A percentile compares a stretch with the other conserved stretches of the same genome.
Conservation (phyloP, 1,284 basidiomycete species). For the Trametes hirsuta region DNA sequence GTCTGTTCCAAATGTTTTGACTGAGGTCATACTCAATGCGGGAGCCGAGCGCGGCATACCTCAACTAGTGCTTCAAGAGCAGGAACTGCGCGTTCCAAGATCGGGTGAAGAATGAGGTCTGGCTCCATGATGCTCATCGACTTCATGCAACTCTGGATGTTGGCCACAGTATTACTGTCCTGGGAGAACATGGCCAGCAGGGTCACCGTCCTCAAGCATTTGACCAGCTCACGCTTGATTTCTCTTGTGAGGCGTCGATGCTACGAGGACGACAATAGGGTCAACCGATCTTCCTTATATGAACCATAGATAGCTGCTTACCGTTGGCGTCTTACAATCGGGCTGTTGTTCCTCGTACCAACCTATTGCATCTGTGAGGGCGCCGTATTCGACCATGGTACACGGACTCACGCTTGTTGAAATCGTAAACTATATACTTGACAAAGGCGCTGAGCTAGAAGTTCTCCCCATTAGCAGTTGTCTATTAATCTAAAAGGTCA, state of each 20-base stretch:
- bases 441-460: conserved; percentile 79
- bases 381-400: conserved; percentile 1
- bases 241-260: conserved; percentile 75
- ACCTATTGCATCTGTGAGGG: conserved; percentile 41
- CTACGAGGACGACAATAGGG: conserved; percentile 35
- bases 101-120: conserved; percentile 83
- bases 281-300: not conserved
- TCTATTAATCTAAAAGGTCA: not conserved
- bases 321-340: conserved; percentile 83
- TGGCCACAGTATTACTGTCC: conserved; percentile 63
- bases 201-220: conserved; percentile 80
- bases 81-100: conserved; percentile 86
- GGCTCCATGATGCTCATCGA: conserved; percentile 86
- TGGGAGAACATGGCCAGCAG: conserved; percentile 92
- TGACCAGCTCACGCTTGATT: conserved; percentile 88
- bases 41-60: conserved; percentile 38
- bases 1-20: conserved; percentile 50
- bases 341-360: conserved; percentile 83
- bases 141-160: conserved; percentile 73
- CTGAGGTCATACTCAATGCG: not conserved
- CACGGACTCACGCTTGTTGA: conserved; percentile 69
- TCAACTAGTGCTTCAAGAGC: conserved; percentile 88
- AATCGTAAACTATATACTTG: conserved; percentile 86
- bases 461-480: not conserved
- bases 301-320: conserved; percentile 31